Conservation (phyloP, 2,329 filamentous ascomycete genomes). For the Tolypocladium pustulatum region DNA sequence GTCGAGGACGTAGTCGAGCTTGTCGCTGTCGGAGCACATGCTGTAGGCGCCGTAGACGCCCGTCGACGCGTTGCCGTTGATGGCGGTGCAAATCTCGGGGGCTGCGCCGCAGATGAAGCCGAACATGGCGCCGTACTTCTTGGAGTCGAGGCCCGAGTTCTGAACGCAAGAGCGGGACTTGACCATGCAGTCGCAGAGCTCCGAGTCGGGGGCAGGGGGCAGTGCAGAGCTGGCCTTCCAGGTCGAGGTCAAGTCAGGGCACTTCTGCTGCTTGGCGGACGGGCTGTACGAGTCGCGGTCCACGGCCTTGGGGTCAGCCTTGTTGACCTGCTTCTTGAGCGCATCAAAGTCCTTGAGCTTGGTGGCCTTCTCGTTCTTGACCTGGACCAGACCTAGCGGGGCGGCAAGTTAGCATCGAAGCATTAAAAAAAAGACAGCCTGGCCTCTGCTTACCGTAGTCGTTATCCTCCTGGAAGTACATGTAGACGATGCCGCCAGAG, state of each 20-base stretch:
- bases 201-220: conserved; percentile 68
- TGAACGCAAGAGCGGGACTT: conserved; percentile 62
- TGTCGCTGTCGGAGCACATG: conserved; percentile 61
- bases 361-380: conserved; percentile 46
- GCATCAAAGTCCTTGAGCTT: conserved; percentile 66
- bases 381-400: conserved; percentile 51
- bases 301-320: conserved; percentile 55
- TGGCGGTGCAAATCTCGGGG: conserved; percentile 51
- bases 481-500: conserved; percentile 96
- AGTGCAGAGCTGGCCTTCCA: conserved; percentile 62
- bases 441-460: conserved; percentile 55
- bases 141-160: conserved; percentile 40
- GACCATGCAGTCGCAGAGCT: conserved; percentile 81
- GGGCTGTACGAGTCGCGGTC: conserved; percentile 59
- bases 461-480: conserved; percentile 91
- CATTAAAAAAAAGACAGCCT: background rate
- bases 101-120: conserved; percentile 56
- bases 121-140: conserved; percentile 61
- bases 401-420: conserved; percentile 5
- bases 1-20: conserved; percentile 66
- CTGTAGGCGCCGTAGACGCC: conserved; percentile 59
- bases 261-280: conserved; percentile 59
- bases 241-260: conserved; percentile 52
- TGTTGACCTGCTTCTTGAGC: conserved; percentile 59
- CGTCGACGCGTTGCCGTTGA: conserved; percentile 43